These are phyloP conservation scores for Chlorella sp. DNA, from an alignment of 139 green algal genomes.

Conservation along the genomic window DNA sequence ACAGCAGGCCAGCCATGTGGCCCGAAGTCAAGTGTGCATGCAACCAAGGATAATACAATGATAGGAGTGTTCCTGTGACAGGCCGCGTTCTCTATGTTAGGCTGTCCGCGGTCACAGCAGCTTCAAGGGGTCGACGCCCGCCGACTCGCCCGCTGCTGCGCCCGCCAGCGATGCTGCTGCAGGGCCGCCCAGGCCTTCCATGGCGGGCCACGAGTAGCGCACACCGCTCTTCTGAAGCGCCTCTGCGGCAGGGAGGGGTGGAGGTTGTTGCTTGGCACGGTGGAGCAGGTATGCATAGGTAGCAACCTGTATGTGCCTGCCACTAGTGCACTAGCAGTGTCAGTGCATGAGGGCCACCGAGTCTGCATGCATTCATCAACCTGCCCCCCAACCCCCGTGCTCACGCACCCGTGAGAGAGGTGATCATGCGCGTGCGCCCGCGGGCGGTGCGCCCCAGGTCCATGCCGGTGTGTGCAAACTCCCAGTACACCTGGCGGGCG, in stretches of 20 bases:
- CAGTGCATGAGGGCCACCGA: neutral
- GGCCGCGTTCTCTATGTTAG: too few species aligned
- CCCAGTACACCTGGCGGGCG: constrained; percentile 13
- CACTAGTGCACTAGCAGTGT: neutral
- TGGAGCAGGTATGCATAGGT: too few species aligned
- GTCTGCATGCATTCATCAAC: neutral
- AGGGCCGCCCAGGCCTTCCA: neutral
- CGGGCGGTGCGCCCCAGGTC: neutral
- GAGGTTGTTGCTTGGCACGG: neutral
- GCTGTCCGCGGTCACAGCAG: constrained; percentile 2
- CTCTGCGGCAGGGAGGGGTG: neutral
- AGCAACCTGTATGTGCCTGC: too few species aligned
- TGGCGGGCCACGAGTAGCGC: constrained; percentile 22
- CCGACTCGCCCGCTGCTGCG: neutral
- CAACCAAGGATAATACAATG: too few species aligned
- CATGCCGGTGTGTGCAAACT: constrained; percentile 7
- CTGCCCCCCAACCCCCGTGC: neutral
- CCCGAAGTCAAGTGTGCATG: too few species aligned
- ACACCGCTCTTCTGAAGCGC: neutral
- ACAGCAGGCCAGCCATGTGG: neutral
- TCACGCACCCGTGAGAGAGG: neutral
- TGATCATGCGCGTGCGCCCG: constrained; percentile 11
- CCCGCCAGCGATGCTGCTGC: neutral
- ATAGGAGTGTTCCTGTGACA: too few species aligned
- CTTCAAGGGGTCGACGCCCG: neutral